Base-by-base conservation (phyloP, 768 basidiomycete genomes). In the Mycena leptocephala region DNA sequence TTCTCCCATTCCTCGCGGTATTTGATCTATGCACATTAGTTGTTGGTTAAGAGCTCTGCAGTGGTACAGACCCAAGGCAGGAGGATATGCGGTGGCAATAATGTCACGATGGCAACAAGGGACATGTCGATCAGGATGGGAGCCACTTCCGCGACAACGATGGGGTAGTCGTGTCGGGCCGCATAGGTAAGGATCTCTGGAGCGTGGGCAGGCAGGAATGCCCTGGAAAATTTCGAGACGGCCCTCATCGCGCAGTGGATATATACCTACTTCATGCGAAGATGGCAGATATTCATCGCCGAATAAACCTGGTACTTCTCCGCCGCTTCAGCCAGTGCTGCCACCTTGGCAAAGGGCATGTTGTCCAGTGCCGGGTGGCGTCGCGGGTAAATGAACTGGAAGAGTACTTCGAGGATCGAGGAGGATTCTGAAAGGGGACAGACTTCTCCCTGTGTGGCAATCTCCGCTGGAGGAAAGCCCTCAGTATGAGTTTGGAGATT, bases 271-370 rank as follows among this genome's bases (percentile, higher is more conserved):
- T 61, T 24, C 43, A 72, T 9, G 3, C 70, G 61, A 41, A 72
- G 63, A 18, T 72, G 71, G 20, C 62, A 72, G 28, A 72, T 72
- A 51, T 72, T 72, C 68, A 79, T 75, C 18, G 78, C 74, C 20
- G 75, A 67, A 55, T 53, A 78, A 22, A 80, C 71, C 32, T 78
- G 64, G 30, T 75, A 80, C 55, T 79, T 80, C 30, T 79, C 79
- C 33, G 74, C 72, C 0, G 79, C 75, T 43, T 80, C 77, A 1
- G 79, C 74, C 9, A 80, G 69, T 2, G 65, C 37, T 0, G 59
- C 53, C 8, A 78, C 48, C 8, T 74, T 48, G 30, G 70, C 51
- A 53, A 79, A 77, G 10, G 72, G 63, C 1, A 72, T 71, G n/a
- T 70, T 75, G 26, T 55, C 58, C 7, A 80, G 66, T 7, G 63